Evolutionary conservation across 129 eudicot species (phyloP).

Genomic region (Artemisia argyi): DNA sequence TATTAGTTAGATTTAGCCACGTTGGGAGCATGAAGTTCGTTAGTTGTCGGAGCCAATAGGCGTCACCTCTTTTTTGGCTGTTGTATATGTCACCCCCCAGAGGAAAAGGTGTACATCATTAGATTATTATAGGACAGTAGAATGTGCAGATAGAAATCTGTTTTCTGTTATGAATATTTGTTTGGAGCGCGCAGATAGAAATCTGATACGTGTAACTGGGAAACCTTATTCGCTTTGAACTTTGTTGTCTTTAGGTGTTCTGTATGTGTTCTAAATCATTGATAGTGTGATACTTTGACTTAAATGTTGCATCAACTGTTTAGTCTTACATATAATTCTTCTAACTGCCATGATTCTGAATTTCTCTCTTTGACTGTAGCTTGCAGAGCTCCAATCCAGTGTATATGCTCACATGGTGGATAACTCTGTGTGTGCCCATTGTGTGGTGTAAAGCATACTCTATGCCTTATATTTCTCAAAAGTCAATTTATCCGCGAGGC

Average conservation of each 20-base stretch:
- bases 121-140: too few species aligned
- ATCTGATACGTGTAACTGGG: background rate
- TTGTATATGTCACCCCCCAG: too few species aligned
- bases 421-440: background rate
- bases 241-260: background rate
- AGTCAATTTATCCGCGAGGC: background rate
- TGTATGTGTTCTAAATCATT: background rate
- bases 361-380: background rate
- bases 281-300: too few species aligned
- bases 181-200: background rate
- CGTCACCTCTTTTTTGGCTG: constrained; percentile 3
- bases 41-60: constrained; percentile 2
- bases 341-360: background rate
- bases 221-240: background rate
- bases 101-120: too few species aligned
- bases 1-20: background rate
- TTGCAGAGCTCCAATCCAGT: background rate
- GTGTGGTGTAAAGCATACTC: background rate
- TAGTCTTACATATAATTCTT: background rate
- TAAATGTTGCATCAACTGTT: background rate
- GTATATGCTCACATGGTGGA: background rate
- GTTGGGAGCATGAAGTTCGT: constrained; percentile 1
- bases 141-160: background rate
- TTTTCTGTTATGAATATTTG: background rate
- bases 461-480: background rate